phyloP scores from a whole-genome alignment of 169 alveolate species.

The Eimeria falciformis region DNA sequence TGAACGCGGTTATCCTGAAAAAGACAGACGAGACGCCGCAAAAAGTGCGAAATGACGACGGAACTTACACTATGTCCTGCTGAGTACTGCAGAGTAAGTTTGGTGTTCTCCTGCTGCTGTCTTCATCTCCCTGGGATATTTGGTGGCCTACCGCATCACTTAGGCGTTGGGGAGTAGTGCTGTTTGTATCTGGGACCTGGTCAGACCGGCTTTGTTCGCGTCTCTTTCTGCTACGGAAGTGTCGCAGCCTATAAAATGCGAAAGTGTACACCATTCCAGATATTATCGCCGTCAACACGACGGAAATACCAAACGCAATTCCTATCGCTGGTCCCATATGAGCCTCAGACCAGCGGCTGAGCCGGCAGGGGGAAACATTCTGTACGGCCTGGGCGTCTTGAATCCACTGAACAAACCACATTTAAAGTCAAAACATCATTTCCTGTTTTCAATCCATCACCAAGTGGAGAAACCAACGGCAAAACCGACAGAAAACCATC shows the following conservation, averaged over 20 bases:
- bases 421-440: background rate
- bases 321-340: conserved; percentile 68
- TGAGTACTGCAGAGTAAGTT: too few relatives aligned
- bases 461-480: too few relatives aligned
- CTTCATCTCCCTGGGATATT: too few relatives aligned
- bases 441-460: too few relatives aligned
- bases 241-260: conserved; percentile 29
- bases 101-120: too few relatives aligned
- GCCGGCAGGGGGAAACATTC: conserved; percentile 76
- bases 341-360: conserved; percentile 82
- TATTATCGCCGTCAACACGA: conserved; percentile 67
- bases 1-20: too few relatives aligned
- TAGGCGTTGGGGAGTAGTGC: background rate
- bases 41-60: too few relatives aligned
- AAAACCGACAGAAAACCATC: too few relatives aligned
- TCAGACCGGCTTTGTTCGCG: background rate
- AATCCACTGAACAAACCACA: conserved; percentile 27
- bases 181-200: background rate
- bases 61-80: too few relatives aligned
- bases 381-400: conserved; percentile 11
- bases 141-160: background rate
- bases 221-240: background rate
- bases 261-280: conserved; percentile 75
- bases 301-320: conserved; percentile 75
- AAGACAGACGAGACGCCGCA: too few relatives aligned